Percentiles rank a stretch among this genome's conserved stretches.
Evolutionary conservation across 192 early-diverging fungal genomes (phyloP).

Genomic region (Podila epigama): DNA sequence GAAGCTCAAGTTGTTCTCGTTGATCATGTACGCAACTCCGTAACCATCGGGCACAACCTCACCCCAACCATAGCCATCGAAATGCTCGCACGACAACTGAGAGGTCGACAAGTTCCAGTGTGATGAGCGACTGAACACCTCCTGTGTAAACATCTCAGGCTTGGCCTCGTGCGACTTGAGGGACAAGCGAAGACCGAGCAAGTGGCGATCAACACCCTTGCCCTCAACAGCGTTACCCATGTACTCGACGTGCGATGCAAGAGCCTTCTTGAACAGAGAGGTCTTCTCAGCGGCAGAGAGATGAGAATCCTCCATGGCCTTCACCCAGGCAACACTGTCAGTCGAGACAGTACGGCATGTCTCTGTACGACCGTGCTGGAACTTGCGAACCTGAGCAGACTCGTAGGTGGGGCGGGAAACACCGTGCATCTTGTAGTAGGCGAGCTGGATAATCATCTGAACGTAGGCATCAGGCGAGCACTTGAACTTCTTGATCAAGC

Average conservation of each 20-base stretch:
- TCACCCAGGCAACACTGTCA: constrained; percentile 85
- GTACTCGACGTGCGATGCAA: constrained; percentile 80
- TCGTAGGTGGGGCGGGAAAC: constrained; percentile 88
- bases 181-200: constrained; percentile 86
- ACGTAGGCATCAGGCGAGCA: constrained; percentile 82
- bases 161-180: constrained; percentile 77
- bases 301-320: constrained; percentile 79
- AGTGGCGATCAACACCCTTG: constrained; percentile 90
- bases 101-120: constrained; percentile 96
- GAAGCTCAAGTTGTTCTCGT: background rate
- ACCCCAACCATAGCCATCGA: constrained; percentile 92
- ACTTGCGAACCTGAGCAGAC: constrained; percentile 90
- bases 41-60: constrained; percentile 91
- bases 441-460: constrained; percentile 96
- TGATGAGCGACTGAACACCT: constrained; percentile 76
- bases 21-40: constrained; percentile 69
- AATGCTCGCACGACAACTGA: constrained; percentile 91
- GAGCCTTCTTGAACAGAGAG: constrained; percentile 75
- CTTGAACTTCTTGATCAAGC: constrained; percentile 87
- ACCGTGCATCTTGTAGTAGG: constrained; percentile 92
- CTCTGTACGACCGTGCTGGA: constrained; percentile 94
- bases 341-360: constrained; percentile 82
- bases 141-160: constrained; percentile 89
- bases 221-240: constrained; percentile 83
- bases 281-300: constrained; percentile 62